Evolutionary conservation across 1,284 basidiomycete species (phyloP).

Genomic region (Chalciporus sp.): DNA sequence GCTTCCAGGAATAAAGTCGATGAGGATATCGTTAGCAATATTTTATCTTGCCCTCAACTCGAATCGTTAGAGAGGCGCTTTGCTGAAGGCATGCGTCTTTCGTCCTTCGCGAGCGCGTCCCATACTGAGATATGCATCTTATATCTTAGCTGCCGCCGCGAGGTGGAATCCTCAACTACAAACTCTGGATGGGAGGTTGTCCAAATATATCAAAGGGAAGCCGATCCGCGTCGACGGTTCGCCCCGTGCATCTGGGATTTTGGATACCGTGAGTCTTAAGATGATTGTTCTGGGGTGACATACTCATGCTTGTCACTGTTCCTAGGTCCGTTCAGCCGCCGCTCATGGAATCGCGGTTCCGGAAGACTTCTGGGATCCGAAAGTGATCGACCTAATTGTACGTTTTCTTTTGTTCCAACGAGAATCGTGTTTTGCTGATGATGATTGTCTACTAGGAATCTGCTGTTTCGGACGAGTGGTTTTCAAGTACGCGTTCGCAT

Average conservation of each 20-base stretch:
- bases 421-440: slow-evolving; percentile 5
- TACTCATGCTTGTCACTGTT: neutral
- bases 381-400: slow-evolving; percentile 60
- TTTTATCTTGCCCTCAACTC: slow-evolving; percentile 65
- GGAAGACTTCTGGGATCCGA: slow-evolving; percentile 66
- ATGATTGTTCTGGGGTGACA: neutral
- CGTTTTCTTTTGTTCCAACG: slow-evolving; percentile 26
- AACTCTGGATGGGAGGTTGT: slow-evolving; percentile 63
- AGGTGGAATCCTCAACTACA: slow-evolving; percentile 69
- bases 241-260: slow-evolving; percentile 76
- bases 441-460: slow-evolving; percentile 51
- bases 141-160: slow-evolving; percentile 57
- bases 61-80: slow-evolving; percentile 65
- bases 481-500: slow-evolving; percentile 50
- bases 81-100: slow-evolving; percentile 48
- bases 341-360: slow-evolving; percentile 75
- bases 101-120: neutral
- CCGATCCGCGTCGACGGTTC: slow-evolving; percentile 75
- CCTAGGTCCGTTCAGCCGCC: slow-evolving; percentile 63
- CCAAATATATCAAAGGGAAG: slow-evolving; percentile 70
- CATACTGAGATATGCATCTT: neutral
- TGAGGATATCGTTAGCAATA: slow-evolving; percentile 77
- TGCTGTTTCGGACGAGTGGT: slow-evolving; percentile 81
- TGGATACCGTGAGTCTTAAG: slow-evolving; percentile 63
- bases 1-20: slow-evolving; percentile 61